Percentiles rank a stretch among this genome's conserved stretches.
These are phyloP conservation scores for Spathaspora gorwiae DNA, from an alignment of 805 yeast species.

Conservation along the genomic window DNA sequence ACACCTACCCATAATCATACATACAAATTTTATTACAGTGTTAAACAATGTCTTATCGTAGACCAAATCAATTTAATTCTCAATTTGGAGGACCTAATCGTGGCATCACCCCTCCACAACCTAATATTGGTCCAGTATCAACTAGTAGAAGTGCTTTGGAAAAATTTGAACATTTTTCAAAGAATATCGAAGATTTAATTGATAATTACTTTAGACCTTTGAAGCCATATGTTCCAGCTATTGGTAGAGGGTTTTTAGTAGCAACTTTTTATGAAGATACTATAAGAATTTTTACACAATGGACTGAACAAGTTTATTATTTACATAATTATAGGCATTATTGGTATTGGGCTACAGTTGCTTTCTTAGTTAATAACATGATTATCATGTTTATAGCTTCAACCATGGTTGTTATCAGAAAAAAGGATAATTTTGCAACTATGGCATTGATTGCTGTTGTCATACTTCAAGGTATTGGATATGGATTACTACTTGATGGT, in stretches of 20 bases:
- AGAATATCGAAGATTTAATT: constrained; percentile 50
- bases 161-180: constrained; percentile 48
- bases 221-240: constrained; percentile 75
- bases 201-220: constrained; percentile 48
- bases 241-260: constrained; percentile 86
- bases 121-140: constrained; percentile 28
- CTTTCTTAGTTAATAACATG: constrained; percentile 64
- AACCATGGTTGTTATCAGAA: constrained; percentile 63
- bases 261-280: constrained; percentile 93
- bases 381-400: constrained; percentile 71
- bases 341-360: constrained; percentile 71
- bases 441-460: constrained; percentile 66
- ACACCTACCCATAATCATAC: neutral
- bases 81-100: constrained; percentile 20
- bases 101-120: constrained; percentile 6
- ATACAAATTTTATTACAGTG: neutral
- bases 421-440: constrained; percentile 66
- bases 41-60: constrained; percentile 38
- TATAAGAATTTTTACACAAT: constrained; percentile 75
- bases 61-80: constrained; percentile 39
- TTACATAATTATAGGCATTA: constrained; percentile 73
- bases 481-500: constrained; percentile 79
- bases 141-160: constrained; percentile 24
- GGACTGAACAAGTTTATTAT: constrained; percentile 87
- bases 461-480: constrained; percentile 76